Base-by-base conservation (phyloP, 2,329 filamentous ascomycete genomes). In the Nakataea oryzae region DNA sequence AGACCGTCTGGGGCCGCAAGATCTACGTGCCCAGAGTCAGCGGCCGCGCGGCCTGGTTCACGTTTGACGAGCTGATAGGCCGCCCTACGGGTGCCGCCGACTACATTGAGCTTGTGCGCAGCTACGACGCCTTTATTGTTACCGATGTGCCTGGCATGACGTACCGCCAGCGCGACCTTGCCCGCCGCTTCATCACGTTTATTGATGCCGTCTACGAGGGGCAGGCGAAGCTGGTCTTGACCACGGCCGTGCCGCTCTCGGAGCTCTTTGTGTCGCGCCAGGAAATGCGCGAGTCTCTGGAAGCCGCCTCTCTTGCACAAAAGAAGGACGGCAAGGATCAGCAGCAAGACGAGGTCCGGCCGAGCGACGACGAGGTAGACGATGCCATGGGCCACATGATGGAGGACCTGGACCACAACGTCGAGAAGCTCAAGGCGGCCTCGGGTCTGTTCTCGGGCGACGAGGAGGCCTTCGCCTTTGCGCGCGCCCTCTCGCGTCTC, bases 381-480 rank as follows among this genome's bases (percentile, higher is more conserved):
- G 84, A 90, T 67, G 82, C 84, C 2, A 89, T 96, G 86, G 84
- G 89, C 63, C 86, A 85, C 70, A 81, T 96, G 69, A 90, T 96
- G 84, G 91, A 96, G 69, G 91, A 96, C 70, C 75, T 97, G 58
- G 91, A 91, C 60, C 84, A 92, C 76, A 93, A 89, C 68, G 93
- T 95, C 77, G 81, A 86, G 59, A 87, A 90, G 74, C 79, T 99
- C 69, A 96, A 96, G 78, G 87, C 41, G 21, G 21, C 87, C 67
- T 91, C 88, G 55, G 90, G 84, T 66, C 84, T 97, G 54, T 99
- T 99, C 74, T 90, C 88, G 1, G 95, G 95, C 54, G 95, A 97
- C 63, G 95, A 99, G 77, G 95, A 99, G 76, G 85, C 91, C 0
- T 99, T 99, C 77, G 95, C 95, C 0, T 99, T 99, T 78, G 92